Percentiles rank a stretch among this genome's conserved stretches.
These are phyloP conservation scores for Vitis cinerea DNA, from an alignment of 164 flowering plant genomes.

Conservation along the genomic window DNA sequence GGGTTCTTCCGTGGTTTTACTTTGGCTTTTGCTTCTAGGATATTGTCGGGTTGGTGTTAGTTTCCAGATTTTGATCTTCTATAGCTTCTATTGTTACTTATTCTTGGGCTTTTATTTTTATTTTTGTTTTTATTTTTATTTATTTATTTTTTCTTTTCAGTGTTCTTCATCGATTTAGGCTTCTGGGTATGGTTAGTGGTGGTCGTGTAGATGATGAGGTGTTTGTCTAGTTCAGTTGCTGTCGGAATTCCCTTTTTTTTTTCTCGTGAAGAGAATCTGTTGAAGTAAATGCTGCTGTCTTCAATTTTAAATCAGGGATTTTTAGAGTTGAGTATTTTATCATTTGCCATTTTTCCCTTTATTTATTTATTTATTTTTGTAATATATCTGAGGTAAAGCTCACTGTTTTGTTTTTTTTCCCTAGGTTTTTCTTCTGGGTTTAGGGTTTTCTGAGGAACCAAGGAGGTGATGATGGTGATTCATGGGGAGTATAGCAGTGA, in stretches of 20 bases:
- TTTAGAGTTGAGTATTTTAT: too few relatives aligned
- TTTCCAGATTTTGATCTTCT: not conserved
- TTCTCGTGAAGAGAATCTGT: too few relatives aligned
- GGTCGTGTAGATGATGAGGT: not conserved
- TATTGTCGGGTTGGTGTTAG: not conserved
- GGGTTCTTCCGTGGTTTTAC: not conserved
- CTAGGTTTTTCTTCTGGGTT: not conserved
- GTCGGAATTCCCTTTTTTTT: too few relatives aligned
- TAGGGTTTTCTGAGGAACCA: constrained; percentile 8
- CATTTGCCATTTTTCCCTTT: too few relatives aligned
- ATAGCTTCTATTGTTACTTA: not conserved
- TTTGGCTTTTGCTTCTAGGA: not conserved
- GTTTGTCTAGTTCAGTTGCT: too few relatives aligned
- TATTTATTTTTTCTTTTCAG: not conserved
- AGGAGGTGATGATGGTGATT: constrained; percentile 20
- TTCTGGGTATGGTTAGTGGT: not conserved
- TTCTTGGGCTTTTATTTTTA: too few relatives aligned
- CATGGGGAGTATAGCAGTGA: constrained; percentile 28
- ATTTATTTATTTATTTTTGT: not conserved
- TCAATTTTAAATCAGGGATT: too few relatives aligned
- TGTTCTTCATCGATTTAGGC: not conserved
- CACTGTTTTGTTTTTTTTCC: not conserved
- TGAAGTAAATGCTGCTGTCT: too few relatives aligned
- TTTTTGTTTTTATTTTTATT: too few relatives aligned
- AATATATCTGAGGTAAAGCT: not conserved